Evolutionary conservation across 140 eudicot genomes (phyloP).

Genomic region (Stevia rebaudiana): DNA sequence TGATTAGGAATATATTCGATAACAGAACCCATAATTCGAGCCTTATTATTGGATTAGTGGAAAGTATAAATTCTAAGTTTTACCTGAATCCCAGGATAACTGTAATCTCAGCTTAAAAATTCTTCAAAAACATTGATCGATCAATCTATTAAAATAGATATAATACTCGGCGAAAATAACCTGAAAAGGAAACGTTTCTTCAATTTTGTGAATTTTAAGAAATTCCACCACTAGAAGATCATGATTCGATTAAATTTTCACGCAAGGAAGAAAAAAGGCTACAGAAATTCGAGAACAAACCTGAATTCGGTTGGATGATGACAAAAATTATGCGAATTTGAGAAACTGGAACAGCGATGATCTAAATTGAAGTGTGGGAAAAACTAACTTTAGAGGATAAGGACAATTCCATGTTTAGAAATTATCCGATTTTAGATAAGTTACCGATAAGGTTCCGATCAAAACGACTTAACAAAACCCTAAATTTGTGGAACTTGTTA

Average conservation of each 20-base stretch:
- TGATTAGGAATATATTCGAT: background rate
- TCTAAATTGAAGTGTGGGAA: slow-evolving; percentile 1
- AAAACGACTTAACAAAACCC: slow-evolving; percentile 5
- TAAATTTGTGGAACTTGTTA: slow-evolving; percentile 13
- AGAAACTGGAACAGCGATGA: slow-evolving; percentile 14
- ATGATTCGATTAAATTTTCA: background rate
- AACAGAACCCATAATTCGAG: background rate
- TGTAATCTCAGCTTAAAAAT: background rate
- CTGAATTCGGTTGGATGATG: slow-evolving; percentile 10
- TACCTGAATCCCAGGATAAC: background rate
- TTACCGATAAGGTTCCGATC: background rate
- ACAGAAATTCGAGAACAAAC: slow-evolving; percentile 6
- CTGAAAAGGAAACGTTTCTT: slow-evolving; percentile 11
- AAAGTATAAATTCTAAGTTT: slow-evolving; percentile 10
- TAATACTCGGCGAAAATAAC: background rate
- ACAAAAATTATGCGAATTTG: background rate
- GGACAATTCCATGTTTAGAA: background rate
- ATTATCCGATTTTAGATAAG: slow-evolving; percentile 6
- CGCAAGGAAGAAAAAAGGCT: background rate
- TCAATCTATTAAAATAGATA: background rate
- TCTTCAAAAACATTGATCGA: background rate
- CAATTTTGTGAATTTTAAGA: background rate
- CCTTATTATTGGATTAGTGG: background rate
- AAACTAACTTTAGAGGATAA: slow-evolving; percentile 15
- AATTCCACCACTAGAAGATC: background rate